A percentile compares a stretch with the other conserved stretches of the same genome.
These are phyloP conservation scores for Fagopyrum homotropicum DNA, from an alignment of 148 eudicot genomes.

Conservation along the genomic window DNA sequence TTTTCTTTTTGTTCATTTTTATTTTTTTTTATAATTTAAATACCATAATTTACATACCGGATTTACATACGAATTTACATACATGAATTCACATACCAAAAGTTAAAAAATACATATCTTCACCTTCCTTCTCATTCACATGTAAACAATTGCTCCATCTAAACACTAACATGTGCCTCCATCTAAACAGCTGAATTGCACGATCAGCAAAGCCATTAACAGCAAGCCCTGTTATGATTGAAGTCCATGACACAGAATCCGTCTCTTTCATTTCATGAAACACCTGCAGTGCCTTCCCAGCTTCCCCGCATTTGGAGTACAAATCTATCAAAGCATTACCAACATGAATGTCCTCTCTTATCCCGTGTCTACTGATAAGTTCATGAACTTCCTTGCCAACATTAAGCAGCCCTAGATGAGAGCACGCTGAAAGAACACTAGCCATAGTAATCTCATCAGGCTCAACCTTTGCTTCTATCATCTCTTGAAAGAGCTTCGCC, in stretches of 20 bases:
- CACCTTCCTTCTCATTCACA: no score
- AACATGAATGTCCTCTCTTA: conserved; percentile 49
- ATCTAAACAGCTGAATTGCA: conserved; percentile 49
- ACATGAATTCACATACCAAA: no score
- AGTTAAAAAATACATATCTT: no score
- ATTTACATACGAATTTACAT: no score
- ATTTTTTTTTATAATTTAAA: no score
- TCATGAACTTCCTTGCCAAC: conserved; percentile 49
- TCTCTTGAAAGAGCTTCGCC: conserved; percentile 56
- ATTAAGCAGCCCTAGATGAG: conserved; percentile 51
- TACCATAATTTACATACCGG: no score
- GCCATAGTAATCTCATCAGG: conserved; percentile 54
- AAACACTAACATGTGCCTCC: no score
- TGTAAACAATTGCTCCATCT: no score
- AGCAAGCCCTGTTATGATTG: conserved; percentile 65
- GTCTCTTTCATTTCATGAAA: conserved; percentile 48
- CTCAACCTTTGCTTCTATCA: conserved; percentile 48
- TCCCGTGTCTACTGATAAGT: conserved; percentile 27
- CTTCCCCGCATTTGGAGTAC: conserved; percentile 73
- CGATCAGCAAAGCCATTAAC: conserved; percentile 47
- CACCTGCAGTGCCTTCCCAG: conserved; percentile 42
- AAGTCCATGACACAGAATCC: conserved; percentile 65
- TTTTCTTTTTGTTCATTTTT: no score
- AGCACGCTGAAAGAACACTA: conserved; percentile 64
- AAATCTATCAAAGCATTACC: conserved; percentile 63